Base-by-base conservation (phyloP, 2,329 filamentous ascomycete genomes). In the Ophiocordyceps polyrhachis-furcata region DNA sequence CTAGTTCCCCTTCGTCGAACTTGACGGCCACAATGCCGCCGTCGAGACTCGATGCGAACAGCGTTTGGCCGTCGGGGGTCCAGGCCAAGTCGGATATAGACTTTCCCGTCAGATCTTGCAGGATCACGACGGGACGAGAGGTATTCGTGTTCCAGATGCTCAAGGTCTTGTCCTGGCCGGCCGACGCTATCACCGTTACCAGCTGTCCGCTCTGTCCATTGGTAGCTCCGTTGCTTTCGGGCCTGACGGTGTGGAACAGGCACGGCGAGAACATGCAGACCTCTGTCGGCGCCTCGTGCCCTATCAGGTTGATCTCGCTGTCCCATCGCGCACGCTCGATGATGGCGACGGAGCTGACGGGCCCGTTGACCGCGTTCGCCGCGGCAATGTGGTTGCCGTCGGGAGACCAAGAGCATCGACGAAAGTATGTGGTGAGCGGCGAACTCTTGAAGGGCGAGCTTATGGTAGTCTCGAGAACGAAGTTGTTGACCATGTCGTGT, bases 71-170 rank as follows among this genome's bases (percentile, higher is more conserved):
- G 59, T 94, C 86, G 0, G 91, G 91, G 5, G 82, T 83, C 91
- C 91, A 98, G 0, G 89, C 79, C 44, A 98, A 68, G 63, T 98
- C 91, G 1, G 87, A 93, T 51, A 98, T 89, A 1, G 91, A 84
- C 59, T 98, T 98, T 40, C 77, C 78, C 17, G 85, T 81, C 47
- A 98, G 63, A 54, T 96, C 89, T 57, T 94, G 86, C 11, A 87
- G 72, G 44, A 96, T 87, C 19, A 95, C 80, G 19, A 96, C 80
- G 0, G 91, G 91, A 20, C 91, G 71, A 1, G 91, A 88, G 21
- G 85, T 93, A 56, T 87, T 94, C 1, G 93, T 98, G 54, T 95
- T 96, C 91, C 91, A 98, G 35, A 98, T 81, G 55, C 86, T 95
- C 40, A 98, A 64, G 2, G 88, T 91, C 62, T 95, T 96, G 59